These are phyloP conservation scores for Diaporthe aspalathi DNA, from an alignment of 2,329 filamentous ascomycete genomes.

Conservation along the genomic window DNA sequence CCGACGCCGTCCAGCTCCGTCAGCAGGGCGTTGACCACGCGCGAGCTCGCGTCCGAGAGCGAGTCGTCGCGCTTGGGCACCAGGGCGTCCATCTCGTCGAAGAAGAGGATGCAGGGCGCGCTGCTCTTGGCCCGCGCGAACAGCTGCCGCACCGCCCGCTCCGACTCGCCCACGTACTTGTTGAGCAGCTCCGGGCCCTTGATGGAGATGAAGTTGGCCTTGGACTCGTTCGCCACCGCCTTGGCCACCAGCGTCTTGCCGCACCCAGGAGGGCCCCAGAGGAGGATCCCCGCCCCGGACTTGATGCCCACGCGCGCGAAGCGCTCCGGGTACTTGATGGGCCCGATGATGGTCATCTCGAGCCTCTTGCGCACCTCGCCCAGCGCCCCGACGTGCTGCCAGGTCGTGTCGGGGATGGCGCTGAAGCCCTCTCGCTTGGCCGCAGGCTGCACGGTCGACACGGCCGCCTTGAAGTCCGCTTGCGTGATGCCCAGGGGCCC, in stretches of 20 bases:
- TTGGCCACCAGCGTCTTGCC: slow-evolving; percentile 97
- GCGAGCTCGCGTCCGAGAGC: slow-evolving; percentile 79
- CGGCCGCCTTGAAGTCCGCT: slow-evolving; percentile 77
- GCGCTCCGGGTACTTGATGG: slow-evolving; percentile 83
- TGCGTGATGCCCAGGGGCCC: slow-evolving; percentile 53
- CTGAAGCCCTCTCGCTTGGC: slow-evolving; percentile 94
- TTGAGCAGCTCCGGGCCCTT: slow-evolving; percentile 97
- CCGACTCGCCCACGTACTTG: slow-evolving; percentile 97
- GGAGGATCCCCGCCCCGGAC: slow-evolving; percentile 85
- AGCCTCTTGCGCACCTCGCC: slow-evolving; percentile 83
- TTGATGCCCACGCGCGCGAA: slow-evolving; percentile 83
- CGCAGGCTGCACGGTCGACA: slow-evolving; percentile 81
- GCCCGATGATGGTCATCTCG: slow-evolving; percentile 86
- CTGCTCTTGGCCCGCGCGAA: slow-evolving; percentile 89
- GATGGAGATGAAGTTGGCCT: slow-evolving; percentile 98
- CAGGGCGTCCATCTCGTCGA: slow-evolving; percentile 95
- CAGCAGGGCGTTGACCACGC: slow-evolving; percentile 94
- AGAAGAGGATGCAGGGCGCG: slow-evolving; percentile 95
- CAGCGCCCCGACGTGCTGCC: slow-evolving; percentile 91
- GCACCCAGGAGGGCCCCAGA: slow-evolving; percentile 97
- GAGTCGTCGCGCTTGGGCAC: slow-evolving; percentile 84
- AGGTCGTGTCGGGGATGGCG: slow-evolving; percentile 92
- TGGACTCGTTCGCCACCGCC: slow-evolving; percentile 93
- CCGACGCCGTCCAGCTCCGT: slow-evolving; percentile 92
- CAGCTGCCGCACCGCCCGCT: slow-evolving; percentile 90